Evolutionary conservation across 352 stramenopile genomes (phyloP).

Genomic region (Peronospora tabacina): DNA sequence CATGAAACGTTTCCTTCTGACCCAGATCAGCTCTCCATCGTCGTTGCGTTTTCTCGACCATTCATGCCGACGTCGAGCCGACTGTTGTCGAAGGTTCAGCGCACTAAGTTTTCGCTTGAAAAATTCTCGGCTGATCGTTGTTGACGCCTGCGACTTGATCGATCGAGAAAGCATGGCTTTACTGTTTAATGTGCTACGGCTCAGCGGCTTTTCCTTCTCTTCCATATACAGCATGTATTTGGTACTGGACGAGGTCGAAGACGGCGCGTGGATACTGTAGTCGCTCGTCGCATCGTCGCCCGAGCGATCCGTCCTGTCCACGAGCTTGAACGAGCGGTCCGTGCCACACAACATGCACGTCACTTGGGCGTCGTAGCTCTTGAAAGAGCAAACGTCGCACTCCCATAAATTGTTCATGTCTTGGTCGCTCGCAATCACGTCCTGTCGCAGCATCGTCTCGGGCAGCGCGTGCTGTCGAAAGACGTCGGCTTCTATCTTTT

Average conservation of each 20-base stretch:
- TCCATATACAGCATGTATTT: slow-evolving; percentile 75
- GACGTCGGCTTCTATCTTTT: slow-evolving; percentile 70
- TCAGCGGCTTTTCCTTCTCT: slow-evolving; percentile 45
- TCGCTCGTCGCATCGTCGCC: slow-evolving; percentile 34
- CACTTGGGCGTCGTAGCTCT: slow-evolving; percentile 83
- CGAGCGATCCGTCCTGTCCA: slow-evolving; percentile 37
- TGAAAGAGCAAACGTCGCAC: slow-evolving; percentile 90
- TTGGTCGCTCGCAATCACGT: slow-evolving; percentile 84
- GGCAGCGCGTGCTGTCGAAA: slow-evolving; percentile 57
- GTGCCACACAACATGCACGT: slow-evolving; percentile 88
- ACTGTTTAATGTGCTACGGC: slow-evolving; percentile 23
- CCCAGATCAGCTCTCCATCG: slow-evolving; percentile 73
- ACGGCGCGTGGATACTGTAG: slow-evolving; percentile 29
- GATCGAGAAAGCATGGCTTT: slow-evolving; percentile 10
- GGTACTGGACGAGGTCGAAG: slow-evolving; percentile 29
- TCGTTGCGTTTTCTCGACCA: slow-evolving; percentile 75
- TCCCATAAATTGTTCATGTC: slow-evolving; percentile 84
- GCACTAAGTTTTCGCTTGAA: slow-evolving; percentile 75
- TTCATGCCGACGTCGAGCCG: slow-evolving; percentile 72
- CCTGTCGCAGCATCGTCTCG: slow-evolving; percentile 80
- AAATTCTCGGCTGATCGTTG: slow-evolving; percentile 51
- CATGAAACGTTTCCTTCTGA: slow-evolving; percentile 68
- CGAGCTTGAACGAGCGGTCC: slow-evolving; percentile 60
- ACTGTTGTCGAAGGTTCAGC: slow-evolving; percentile 74
- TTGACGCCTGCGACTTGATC: slow-evolving; percentile 20